Conservation (phyloP, 176 grass and related monocot species). For the Luzula sylvatica region DNA sequence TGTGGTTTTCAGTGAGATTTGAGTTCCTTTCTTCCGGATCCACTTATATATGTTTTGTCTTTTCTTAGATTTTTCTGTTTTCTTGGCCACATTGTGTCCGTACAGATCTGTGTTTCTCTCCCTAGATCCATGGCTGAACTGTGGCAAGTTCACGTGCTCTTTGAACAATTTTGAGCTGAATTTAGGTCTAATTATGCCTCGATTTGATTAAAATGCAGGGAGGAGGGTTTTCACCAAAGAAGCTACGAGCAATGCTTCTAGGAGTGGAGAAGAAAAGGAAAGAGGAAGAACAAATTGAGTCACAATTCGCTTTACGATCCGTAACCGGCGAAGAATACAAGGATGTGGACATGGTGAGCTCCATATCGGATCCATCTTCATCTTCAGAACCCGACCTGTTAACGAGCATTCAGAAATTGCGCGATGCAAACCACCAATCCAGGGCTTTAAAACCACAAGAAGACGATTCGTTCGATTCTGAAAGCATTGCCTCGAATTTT, state of each 20-base stretch:
- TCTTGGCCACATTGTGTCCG: too few relatives aligned
- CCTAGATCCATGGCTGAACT: too few relatives aligned
- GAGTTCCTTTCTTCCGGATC: not conserved
- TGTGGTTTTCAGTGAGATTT: conserved; percentile 5
- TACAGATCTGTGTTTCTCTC: too few relatives aligned
- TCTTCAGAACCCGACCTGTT: conserved; percentile 30
- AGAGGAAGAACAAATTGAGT: conserved; percentile 44
- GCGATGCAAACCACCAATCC: conserved; percentile 27
- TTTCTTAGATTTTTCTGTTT: not conserved
- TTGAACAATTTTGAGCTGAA: too few relatives aligned
- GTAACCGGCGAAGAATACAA: conserved; percentile 67
- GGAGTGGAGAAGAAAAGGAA: conserved; percentile 73
- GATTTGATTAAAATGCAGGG: conserved; percentile 22
- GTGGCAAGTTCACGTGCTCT: too few relatives aligned
- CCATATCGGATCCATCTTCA: conserved; percentile 38
- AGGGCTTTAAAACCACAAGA: conserved; percentile 39
- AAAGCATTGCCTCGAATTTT: conserved; percentile 71
- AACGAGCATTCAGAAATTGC: conserved; percentile 19
- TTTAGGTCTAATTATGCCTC: too few relatives aligned
- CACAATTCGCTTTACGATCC: conserved; percentile 52
- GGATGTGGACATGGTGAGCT: conserved; percentile 82
- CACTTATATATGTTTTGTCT: not conserved
- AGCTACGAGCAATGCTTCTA: conserved; percentile 82
- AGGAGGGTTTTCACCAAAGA: conserved; percentile 91
- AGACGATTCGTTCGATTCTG: conserved; percentile 68